Percentiles rank a stretch among this genome's conserved stretches.
Evolutionary conservation across 163 green algal genomes (phyloP).

Genomic region (Coccomyxa subellipsoidea): DNA sequence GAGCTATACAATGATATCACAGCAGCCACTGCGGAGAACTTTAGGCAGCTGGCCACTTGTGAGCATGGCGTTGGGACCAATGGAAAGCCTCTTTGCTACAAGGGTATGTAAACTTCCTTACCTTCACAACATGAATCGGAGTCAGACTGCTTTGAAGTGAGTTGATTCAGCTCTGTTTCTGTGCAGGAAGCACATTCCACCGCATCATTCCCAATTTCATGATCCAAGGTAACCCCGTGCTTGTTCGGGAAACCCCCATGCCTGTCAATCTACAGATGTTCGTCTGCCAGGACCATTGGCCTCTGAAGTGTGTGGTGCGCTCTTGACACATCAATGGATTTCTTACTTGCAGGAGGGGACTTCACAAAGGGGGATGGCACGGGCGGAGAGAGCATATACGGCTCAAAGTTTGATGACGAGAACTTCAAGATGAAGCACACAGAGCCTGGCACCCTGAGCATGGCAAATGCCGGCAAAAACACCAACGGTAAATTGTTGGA

Average conservation of each 20-base stretch:
- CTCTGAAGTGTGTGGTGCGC: too few species aligned
- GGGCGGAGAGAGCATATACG: conserved; percentile 81
- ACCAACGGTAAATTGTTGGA: conserved; percentile 73
- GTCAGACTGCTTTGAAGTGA: too few species aligned
- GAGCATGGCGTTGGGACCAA: conserved; percentile 60
- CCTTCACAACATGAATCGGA: too few species aligned
- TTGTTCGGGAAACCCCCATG: background rate
- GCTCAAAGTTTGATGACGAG: conserved; percentile 73
- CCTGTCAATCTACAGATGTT: background rate
- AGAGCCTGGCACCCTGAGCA: conserved; percentile 61
- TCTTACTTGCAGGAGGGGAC: conserved; percentile 58
- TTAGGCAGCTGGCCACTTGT: conserved; percentile 76
- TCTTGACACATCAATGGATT: too few species aligned
- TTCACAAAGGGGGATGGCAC: conserved; percentile 50
- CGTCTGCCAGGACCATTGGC: background rate
- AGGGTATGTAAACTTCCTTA: too few species aligned
- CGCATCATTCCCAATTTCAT: conserved; percentile 39
- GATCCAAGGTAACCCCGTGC: conserved; percentile 15
- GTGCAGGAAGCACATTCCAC: conserved; percentile 34
- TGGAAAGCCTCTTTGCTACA: conserved; percentile 57
- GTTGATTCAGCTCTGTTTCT: background rate
- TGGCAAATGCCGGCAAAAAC: conserved; percentile 90
- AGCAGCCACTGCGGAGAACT: conserved; percentile 94
- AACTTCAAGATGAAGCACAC: conserved; percentile 57
- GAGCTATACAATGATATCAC: conserved; percentile 71